Base-by-base conservation (phyloP, 208 protist genomes). In the Leishmania turanica region DNA sequence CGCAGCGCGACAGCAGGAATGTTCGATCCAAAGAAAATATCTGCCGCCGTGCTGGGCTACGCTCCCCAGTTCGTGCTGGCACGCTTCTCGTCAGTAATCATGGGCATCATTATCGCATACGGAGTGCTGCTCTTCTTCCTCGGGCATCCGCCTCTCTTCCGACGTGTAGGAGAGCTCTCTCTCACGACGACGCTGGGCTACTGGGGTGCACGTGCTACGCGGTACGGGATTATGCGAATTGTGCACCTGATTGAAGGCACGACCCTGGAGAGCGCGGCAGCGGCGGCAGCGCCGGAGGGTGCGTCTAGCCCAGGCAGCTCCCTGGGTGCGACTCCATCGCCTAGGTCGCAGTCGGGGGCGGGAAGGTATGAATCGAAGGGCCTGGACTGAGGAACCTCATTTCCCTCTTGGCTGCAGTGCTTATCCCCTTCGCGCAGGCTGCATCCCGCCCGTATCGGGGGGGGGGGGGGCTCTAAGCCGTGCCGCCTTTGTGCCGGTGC, bases 81-180 rank as follows among this genome's bases (percentile, higher is more conserved):
- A 6, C 81, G 82, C 54, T 90, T 96, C 58, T 77, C 84, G 21
- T 91, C 87, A 45, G 86, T 92, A 5, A 75, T 96, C 45, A 66
- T 93, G 53, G 93, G 93, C 40, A 81, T 94, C 37, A 80, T 90
- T 40, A 80, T 77, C 19, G 93, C 91, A 0, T 93, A 95, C 71
- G 84, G 74, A 37, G 78, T 87, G 21, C 76, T 93, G 37, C 78
- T 93, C 17, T 75, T 95, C 51, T 88, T 95, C 21, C 75, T 87
- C 19, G 90, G 90, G 1, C 84, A 86, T 9, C 83, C 85, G 1
- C 34, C 62, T 4, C 91, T 96, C 49, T 84, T 91, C 42, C 80
- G 85, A 49, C 85, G 87, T 1, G 37, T 92, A 17, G 70, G 79
- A n/a, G 80, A 93, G 68, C 21, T 94, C 13, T 40, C 76, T 5